Base-by-base conservation (phyloP, 805 yeast genomes). In the Yueomyces sp. region DNA sequence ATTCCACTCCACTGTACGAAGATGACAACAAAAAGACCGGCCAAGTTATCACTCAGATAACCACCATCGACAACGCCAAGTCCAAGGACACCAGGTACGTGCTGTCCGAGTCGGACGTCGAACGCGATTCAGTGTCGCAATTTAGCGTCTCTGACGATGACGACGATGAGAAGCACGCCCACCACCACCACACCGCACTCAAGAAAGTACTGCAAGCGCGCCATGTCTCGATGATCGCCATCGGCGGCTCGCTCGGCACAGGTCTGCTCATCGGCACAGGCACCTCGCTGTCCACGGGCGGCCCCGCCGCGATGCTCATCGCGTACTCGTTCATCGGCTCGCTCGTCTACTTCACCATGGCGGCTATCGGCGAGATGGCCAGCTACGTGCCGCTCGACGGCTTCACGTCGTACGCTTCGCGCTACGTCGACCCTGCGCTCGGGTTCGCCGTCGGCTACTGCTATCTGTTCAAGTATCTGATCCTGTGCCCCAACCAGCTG, bases 231-330 rank as follows among this genome's bases (percentile, higher is more conserved):
- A 77, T 81, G 82, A 77, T 81, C 55, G 82, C 92, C 49, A 76
- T 85, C 50, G 94, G 92, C 51, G 90, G 92, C 51, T 84, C 90
- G 6, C 63, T 84, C 42, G 92, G 92, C 44, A 82, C 92, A 1
- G 94, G 88, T 55, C 68, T 84, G 45, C 66, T 84, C 50, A 79
- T 84, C 51, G 86, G 88, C 53, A 80, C 88, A 3, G 86, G 87
- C 45, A 64, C 77, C 12, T 79, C 88, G 1, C 67, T 84, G 44
- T 67, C 70, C n/a, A 59, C 69, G 9, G 86, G 85, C 11, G 94
- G 94, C 5, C 90, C 62, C 3, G 75, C 66, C 3, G 59, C 73
- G 3, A 55, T 70, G 36, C 57, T 80, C 38, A 70, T 84, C 42
- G 74, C 85, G 3, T 85, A 84, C 56, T 60, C 79, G 5, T 58